Base-by-base conservation (phyloP, 2,329 filamentous ascomycete genomes). In the Remersonia thermophila region DNA sequence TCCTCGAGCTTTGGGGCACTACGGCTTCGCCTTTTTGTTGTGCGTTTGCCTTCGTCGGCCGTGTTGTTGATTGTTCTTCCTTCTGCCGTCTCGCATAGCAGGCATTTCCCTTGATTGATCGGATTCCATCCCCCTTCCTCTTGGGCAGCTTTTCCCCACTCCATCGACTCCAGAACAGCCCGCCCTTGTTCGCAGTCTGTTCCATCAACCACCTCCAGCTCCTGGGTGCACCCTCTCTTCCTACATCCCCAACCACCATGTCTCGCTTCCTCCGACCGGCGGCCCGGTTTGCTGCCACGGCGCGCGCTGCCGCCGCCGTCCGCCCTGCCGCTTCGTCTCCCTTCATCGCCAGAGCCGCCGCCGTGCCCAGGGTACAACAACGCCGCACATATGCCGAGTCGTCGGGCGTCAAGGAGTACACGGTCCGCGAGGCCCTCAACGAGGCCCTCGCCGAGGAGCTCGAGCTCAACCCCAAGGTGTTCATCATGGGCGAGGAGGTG, bases 381-480 rank as follows among this genome's bases (percentile, higher is more conserved):
- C 56, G 63, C 55, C 61, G 70, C 53, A 63, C 67, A 36, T 76
- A 73, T 52, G 70, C 72, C 50, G 67, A 73, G 37, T 60, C 61
- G 47, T 55, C 57, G 43, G 80, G 80, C 47, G 66, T 69, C 54
- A 95, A 95, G 72, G 84, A 95, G 59, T 86, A 94, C 67, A 94
- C 91, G 30, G 91, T 98, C 55, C 78, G 91, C 67, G 91, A 98
- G 59, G 91, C 91, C 42, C 71, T 98, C 57, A 98, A 98, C 62
- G 89, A 98, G 71, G 91, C 91, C 42, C 79, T 98, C 57, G 86
- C 86, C 32, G 91, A 98, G 70, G 91, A 98, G 73, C 78, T 98
- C 62, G 87, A 95, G 71, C 60, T 65, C 57, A 93, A 98, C 65
- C 72, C 80, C 47, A 96, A 95, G 72, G 87, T 95, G 52, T 98